A percentile compares a stretch with the other conserved stretches of the same genome.
These are phyloP conservation scores for Cercophora samala DNA, from an alignment of 495 filamentous ascomycete species.

Conservation along the genomic window DNA sequence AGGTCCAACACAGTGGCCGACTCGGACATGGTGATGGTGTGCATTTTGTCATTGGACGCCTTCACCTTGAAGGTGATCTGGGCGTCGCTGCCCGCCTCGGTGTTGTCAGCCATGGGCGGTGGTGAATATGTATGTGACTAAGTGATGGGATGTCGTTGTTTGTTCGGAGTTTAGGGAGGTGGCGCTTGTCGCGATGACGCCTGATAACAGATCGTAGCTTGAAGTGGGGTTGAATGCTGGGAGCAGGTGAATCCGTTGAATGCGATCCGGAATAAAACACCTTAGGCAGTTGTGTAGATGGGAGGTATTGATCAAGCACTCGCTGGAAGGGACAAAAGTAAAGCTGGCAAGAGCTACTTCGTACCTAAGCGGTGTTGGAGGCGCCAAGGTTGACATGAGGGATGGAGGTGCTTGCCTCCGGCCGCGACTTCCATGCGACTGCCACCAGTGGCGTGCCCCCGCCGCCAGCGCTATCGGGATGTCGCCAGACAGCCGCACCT, in stretches of 20 bases:
- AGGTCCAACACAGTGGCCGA: constrained; percentile 79
- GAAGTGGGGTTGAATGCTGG: not conserved
- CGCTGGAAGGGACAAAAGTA: not conserved
- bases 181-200: constrained; percentile 7
- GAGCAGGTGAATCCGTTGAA: not conserved
- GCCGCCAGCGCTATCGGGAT: not conserved
- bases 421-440: not conserved
- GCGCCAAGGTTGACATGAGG: not conserved
- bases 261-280: not conserved
- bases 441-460: not conserved
- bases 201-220: not conserved
- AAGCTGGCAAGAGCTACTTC: not conserved
- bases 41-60: constrained; percentile 79
- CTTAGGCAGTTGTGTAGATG: not conserved
- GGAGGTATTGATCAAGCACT: not conserved
- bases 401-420: not conserved
- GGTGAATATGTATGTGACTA: not conserved
- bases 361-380: not conserved
- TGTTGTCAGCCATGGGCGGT: constrained; percentile 52
- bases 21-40: constrained; percentile 71
- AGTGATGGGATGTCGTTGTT: not conserved
- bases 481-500: not conserved
- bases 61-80: constrained; percentile 92
- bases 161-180: constrained; percentile 7
- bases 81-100: constrained; percentile 47